Conservation (phyloP, 2,329 filamentous ascomycete species). For the Diaporthe sp. region DNA sequence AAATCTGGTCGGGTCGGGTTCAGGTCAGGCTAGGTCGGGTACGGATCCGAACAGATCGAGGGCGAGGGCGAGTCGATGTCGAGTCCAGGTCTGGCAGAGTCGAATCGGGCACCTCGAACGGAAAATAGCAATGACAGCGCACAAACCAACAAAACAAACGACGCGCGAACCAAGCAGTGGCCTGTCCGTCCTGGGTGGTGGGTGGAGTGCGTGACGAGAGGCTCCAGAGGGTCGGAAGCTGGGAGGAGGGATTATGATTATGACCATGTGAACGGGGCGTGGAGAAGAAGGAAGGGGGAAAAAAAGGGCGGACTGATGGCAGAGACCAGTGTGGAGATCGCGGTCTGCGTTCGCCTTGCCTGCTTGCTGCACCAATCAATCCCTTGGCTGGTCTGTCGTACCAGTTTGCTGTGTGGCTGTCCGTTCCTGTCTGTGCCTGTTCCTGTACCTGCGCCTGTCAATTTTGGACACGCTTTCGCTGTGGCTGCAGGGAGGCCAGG, state of each 20-base stretch:
- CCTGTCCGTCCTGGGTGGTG: constrained; percentile 24
- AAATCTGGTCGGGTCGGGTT: neutral
- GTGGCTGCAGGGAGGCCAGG: constrained; percentile 21
- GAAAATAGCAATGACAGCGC: constrained; percentile 15
- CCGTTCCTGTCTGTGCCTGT: neutral
- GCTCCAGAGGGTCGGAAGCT: constrained; percentile 20
- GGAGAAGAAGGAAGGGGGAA: constrained; percentile 22
- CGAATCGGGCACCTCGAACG: constrained; percentile 21
- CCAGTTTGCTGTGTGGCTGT: neutral
- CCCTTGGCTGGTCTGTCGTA: constrained; percentile 7
- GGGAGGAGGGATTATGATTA: constrained; percentile 12
- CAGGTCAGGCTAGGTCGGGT: neutral
- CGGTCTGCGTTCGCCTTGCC: constrained; percentile 13
- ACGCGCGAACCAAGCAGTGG: constrained; percentile 25
- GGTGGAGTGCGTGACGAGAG: constrained; percentile 35
- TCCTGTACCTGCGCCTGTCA: constrained; percentile 30
- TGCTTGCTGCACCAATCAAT: constrained; percentile 15
- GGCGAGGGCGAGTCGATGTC: constrained; percentile 3
- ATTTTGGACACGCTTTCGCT: constrained; percentile 37
- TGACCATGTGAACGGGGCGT: constrained; percentile 33
- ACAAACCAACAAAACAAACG: constrained; percentile 32
- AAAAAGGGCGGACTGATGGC: constrained; percentile 9
- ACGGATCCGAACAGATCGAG: constrained; percentile 2
- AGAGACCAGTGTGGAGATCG: constrained; percentile 22
- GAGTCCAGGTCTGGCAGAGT: constrained; percentile 14